Conservation (phyloP, 2,329 filamentous ascomycete species). For the Cladosporium sp. region DNA sequence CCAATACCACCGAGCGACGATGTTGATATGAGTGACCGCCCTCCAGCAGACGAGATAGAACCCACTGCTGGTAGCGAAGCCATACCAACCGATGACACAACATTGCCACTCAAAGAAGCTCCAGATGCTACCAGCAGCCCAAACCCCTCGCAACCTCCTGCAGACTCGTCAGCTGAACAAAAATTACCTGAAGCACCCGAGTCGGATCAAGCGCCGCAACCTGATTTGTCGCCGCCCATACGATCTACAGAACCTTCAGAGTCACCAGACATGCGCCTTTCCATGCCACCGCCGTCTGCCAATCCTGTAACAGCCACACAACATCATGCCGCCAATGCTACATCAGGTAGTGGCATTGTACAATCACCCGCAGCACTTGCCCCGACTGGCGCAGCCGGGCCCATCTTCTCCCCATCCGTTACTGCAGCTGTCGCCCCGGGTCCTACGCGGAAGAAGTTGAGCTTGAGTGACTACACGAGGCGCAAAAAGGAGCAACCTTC, state of each 20-base stretch:
- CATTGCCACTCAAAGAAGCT: neutral
- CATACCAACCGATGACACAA: neutral
- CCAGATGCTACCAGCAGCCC: neutral
- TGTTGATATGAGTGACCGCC: conserved; percentile 13
- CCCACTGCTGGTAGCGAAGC: neutral
- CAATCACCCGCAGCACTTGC: conserved; percentile 29
- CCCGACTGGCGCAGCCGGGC: conserved; percentile 20
- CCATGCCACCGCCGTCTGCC: conserved; percentile 36
- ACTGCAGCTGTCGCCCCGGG: conserved; percentile 43
- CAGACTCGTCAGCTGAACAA: conserved; percentile 2
- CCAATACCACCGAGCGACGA: neutral
- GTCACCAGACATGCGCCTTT: conserved; percentile 33
- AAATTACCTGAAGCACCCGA: conserved; percentile 9
- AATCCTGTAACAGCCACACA: conserved; percentile 25
- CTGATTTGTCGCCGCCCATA: neutral
- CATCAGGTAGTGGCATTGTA: conserved; percentile 20
- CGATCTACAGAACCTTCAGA: conserved; percentile 17
- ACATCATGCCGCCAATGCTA: conserved; percentile 14
- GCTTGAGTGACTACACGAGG: conserved; percentile 52
- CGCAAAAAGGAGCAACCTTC: conserved; percentile 40
- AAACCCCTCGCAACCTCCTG: neutral
- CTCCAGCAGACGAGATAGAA: neutral
- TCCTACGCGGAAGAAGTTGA: conserved; percentile 50
- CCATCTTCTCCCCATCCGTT: conserved; percentile 40
- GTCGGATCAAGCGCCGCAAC: conserved; percentile 16